These are phyloP conservation scores for Syncephalastrum monosporum DNA, from an alignment of 371 early-diverging fungal species.

Conservation along the genomic window DNA sequence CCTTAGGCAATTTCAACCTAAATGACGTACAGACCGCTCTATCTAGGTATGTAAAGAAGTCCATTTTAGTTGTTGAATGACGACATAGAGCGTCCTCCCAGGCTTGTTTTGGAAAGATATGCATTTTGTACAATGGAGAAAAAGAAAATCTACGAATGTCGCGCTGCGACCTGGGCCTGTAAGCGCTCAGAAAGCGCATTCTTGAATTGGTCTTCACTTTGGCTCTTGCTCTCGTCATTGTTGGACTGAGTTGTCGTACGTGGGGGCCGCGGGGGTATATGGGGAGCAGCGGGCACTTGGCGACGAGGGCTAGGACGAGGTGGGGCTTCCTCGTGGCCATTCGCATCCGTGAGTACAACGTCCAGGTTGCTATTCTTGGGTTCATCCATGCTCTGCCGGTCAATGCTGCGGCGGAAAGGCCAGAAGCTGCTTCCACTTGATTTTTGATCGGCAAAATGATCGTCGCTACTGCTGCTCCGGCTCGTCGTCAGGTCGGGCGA, in stretches of 20 bases:
- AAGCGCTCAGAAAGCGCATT: constrained; percentile 11
- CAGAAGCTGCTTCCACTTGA: constrained; percentile 7
- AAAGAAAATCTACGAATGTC: constrained; percentile 1
- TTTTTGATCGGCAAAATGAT: constrained; percentile 3
- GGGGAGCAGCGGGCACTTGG: constrained; percentile 2
- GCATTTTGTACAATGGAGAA: constrained; percentile 7
- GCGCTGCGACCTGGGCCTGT: constrained; percentile 15
- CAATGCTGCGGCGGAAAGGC: constrained; percentile 23
- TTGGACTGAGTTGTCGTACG: constrained; percentile 2
- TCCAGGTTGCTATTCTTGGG: background rate
- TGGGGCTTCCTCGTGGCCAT: too few species aligned
- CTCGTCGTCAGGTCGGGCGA: constrained; percentile 9
- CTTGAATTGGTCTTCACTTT: constrained; percentile 4
- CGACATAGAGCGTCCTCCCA: too few species aligned
- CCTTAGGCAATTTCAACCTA: too few species aligned
- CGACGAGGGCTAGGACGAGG: background rate
- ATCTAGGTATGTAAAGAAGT: too few species aligned
- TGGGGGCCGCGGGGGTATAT: constrained; percentile 19
- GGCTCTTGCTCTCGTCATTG: constrained; percentile 2
- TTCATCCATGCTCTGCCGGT: constrained; percentile 3
- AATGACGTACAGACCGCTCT: too few species aligned
- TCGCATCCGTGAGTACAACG: too few species aligned
- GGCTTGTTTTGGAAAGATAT: too few species aligned
- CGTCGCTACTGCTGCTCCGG: constrained; percentile 11
- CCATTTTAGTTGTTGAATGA: too few species aligned